Conservation (phyloP, 1,284 basidiomycete genomes). For the Leccinum pachyderme region DNA sequence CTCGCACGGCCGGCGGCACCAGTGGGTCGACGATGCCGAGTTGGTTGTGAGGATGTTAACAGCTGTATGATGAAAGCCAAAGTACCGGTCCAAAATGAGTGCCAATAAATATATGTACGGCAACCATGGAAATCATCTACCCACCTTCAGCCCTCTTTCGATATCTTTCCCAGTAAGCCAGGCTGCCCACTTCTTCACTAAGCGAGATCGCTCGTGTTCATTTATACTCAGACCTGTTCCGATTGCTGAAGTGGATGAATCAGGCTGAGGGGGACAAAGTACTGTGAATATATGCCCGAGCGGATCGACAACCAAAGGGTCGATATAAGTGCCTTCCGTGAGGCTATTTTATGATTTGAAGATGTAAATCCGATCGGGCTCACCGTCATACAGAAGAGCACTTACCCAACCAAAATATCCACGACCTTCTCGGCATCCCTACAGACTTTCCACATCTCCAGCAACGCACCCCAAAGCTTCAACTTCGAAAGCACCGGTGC, state of each 20-base stretch:
- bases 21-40: constrained; percentile 20
- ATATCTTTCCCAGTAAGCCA: constrained; percentile 77
- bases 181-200: constrained; percentile 73
- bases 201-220: constrained; percentile 52
- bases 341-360: constrained; percentile 45
- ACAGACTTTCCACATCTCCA: constrained; percentile 29
- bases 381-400: constrained; percentile 4
- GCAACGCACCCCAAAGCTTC: constrained; percentile 23
- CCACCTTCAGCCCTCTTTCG: constrained; percentile 71
- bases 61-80: constrained; percentile 40
- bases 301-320: constrained; percentile 62
- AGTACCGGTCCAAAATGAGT: not conserved
- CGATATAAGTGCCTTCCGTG: constrained; percentile 65
- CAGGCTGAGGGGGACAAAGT: constrained; percentile 35
- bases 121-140: constrained; percentile 10
- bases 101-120: not conserved
- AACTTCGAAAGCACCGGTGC: constrained; percentile 83
- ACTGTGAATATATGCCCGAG: constrained; percentile 65
- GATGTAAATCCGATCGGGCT: not conserved
- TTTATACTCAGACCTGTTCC: constrained; percentile 9
- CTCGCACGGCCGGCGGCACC: constrained; percentile 27
- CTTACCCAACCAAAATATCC: constrained; percentile 64
- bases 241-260: constrained; percentile 5
- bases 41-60: constrained; percentile 41
- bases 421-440: constrained; percentile 24